Evolutionary conservation across 768 basidiomycete genomes (phyloP), one percentile per base, ranked within the genome.

Genomic region (Psilocybe cyanescens): DNA sequence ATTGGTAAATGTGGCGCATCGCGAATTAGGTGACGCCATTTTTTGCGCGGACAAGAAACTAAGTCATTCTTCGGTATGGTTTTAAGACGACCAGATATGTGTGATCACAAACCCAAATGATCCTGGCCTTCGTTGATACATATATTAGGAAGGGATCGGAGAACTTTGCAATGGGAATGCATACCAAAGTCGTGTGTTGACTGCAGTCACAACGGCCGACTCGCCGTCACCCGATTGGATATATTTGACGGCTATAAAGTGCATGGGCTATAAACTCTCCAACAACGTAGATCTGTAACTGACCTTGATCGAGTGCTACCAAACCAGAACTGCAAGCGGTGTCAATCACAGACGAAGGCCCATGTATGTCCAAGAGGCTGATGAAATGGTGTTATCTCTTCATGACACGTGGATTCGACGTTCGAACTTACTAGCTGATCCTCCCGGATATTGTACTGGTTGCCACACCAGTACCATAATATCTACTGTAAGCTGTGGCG

Each of bases 1-100:
- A 57, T 60, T 64, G 0, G 75, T 65, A 55, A 73, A 76, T 2
- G 73, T 74, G n/a, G 75, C 73, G 54, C 75, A 75, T n/a, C 75
- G 70, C 11, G 68, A 70, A 60, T 71, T 70, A 9, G 70, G 65
- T 3, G 75, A 75, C 0, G 60, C 50, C 74, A 76, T 75, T 57
- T 71, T 68, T 52, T 76, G 72, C 0, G 74, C 74, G 12, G 72
- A 69, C 2, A 74, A 37, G 46, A 75, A 74, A 8, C 74, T 75
- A 41, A 35, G 56, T 37, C 19, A 61, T 7, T 7, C 2, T 55
- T 50, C n/a, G 31, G 4, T 45, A 14, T 14, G 7, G 48, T 19
- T 51, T 12, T 16, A 19, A 44, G 8, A 8, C 46, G 11, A 46
- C n/a, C 24, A 1, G 28, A 37, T 16, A 44, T 16, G 17, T 1